These are phyloP conservation scores for Volvox carteri DNA, from an alignment of 163 green algal species.

Conservation along the genomic window DNA sequence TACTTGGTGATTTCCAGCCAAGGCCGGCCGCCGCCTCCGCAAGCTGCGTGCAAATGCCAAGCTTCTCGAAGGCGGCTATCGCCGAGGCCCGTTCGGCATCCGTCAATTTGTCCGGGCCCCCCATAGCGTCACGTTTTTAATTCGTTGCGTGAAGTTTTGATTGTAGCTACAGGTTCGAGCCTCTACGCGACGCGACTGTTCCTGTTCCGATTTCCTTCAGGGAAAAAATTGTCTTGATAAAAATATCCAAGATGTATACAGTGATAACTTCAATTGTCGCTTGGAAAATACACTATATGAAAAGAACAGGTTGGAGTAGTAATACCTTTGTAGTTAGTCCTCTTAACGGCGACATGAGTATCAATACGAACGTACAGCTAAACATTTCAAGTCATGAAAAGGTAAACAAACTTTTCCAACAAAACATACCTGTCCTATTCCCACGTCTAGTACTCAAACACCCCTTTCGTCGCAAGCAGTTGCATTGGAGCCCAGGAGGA, in stretches of 20 bases:
- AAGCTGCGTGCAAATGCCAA: constrained; percentile 88
- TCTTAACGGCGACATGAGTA: not conserved
- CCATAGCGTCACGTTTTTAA: not conserved
- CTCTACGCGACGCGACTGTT: not conserved
- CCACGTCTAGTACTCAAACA: too few species aligned
- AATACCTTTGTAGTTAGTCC: not conserved
- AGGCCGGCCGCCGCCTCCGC: constrained; percentile 85
- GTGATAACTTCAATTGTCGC: too few species aligned
- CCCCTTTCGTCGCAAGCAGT: too few species aligned
- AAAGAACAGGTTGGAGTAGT: not conserved
- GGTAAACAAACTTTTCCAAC: too few species aligned
- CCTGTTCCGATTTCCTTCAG: not conserved
- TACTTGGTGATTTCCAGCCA: constrained; percentile 88
- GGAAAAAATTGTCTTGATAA: too few species aligned
- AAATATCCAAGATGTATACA: too few species aligned
- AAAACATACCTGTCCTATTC: too few species aligned
- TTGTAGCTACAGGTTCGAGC: not conserved
- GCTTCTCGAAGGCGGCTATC: constrained; percentile 79
- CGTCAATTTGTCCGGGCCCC: constrained; percentile 53
- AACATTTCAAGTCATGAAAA: too few species aligned
- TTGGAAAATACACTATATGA: too few species aligned
- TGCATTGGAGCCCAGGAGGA: too few species aligned
- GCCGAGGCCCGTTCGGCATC: constrained; percentile 61
- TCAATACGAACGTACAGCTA: too few species aligned
- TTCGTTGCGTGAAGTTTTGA: not conserved